These are phyloP conservation scores for Calonectria leucothoes DNA, from an alignment of 2,329 filamentous ascomycete species.

Conservation along the genomic window DNA sequence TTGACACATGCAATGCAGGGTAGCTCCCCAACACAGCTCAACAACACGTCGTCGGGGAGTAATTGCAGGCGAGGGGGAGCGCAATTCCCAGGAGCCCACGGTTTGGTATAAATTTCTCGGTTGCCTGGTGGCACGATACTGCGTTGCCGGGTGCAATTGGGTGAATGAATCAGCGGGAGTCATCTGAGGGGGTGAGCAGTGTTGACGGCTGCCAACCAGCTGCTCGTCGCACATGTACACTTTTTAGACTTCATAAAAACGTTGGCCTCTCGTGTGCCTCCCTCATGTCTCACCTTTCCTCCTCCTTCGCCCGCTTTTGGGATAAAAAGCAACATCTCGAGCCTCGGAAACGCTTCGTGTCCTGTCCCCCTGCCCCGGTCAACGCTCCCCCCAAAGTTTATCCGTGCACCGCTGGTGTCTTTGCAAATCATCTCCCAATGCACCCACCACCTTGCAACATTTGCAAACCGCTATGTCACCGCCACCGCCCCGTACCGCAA, in stretches of 20 bases:
- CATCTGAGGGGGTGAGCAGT: not conserved
- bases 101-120: not conserved
- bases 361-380: not conserved
- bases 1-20: not conserved
- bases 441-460: not conserved
- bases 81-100: not conserved
- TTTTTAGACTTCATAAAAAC: not conserved
- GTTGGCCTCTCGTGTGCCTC: not conserved
- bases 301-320: not conserved
- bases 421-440: not conserved
- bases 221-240: not conserved
- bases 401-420: not conserved
- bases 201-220: not conserved
- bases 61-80: not conserved
- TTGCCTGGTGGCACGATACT: not conserved
- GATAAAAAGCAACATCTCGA: not conserved
- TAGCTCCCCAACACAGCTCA: not conserved
- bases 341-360: not conserved
- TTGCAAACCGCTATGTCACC: constrained; percentile 6
- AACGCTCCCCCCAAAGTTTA: not conserved
- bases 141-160: not conserved
- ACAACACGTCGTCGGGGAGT: not conserved
- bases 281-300: not conserved
- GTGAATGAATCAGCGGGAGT: not conserved
- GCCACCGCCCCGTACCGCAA: constrained; percentile 2